Base-by-base conservation (phyloP, 192 early-diverging fungal genomes). In the Chytriomyces sp. region DNA sequence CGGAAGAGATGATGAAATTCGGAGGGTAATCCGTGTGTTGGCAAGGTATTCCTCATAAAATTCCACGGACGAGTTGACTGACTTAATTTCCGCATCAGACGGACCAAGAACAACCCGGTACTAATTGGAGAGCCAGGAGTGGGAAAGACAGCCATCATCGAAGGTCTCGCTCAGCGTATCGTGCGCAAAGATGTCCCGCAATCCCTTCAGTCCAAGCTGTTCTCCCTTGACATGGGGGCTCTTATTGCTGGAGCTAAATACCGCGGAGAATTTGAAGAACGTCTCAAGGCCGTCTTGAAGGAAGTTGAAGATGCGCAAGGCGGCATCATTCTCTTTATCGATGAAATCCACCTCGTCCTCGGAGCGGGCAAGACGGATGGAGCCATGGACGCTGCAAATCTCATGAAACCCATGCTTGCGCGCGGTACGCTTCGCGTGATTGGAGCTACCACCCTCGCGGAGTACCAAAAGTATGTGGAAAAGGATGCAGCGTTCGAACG, bases 371-470 rank as follows among this genome's bases (percentile, higher is more conserved):
- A 94, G 69, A 74, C 86, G 19, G 91, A 95, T 38, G 98, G 96
- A 8, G 83, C 91, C 38, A 93, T 98, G 91, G 96, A 99, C 74
- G 95, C 94, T 0, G 96, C 98, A 44, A 99, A 99, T 76, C 70
- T 99, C 59, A 82, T 99, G 53, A 99, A 98, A 79, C 98, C 98
- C 7, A 96, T 98, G 95, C 86, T 99, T 7, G 96, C 98, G 3
- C 91, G 98, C 66, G 98, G 98, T 32, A 95, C 96, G 70, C 88
- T 99, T 34, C 88, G 94, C 5, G 89, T 94, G 56, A 96, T 98
- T 78, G 98, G 98, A 55, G 96, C 96, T 0, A 99, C 98, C 19
- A 99, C 98, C 3, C 80, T 98, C 17, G 88, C 85, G 61, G 98
- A 99, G 84, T 99, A 98, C 82, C 92, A 93, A 64, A 91, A 96